Evolutionary conservation across 1,284 basidiomycete genomes (phyloP).

Genomic region (Heterobasidion irregulare): DNA sequence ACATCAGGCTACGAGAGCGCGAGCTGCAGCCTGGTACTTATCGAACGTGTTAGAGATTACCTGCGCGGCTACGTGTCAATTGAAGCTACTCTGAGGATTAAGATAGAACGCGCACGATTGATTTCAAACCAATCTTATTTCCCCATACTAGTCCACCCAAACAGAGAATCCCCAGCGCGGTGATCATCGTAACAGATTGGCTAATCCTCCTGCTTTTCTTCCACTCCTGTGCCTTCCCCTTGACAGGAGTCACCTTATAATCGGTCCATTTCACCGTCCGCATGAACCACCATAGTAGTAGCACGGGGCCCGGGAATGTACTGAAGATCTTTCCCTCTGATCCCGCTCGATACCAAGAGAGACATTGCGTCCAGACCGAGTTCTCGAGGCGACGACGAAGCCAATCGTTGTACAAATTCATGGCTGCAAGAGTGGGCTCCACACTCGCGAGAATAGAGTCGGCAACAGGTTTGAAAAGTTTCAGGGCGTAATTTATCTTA

Average conservation of each 20-base stretch:
- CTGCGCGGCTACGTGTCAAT: not conserved
- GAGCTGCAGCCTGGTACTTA: too few species aligned
- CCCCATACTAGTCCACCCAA: not conserved
- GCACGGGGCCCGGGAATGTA: conserved; percentile 29
- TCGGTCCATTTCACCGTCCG: conserved; percentile 22
- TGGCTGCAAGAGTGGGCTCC: conserved; percentile 15
- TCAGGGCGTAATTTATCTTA: conserved; percentile 28
- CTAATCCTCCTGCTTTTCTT: not conserved
- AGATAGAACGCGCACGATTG: not conserved
- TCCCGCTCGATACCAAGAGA: conserved; percentile 31
- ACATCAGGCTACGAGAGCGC: too few species aligned
- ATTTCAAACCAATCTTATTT: not conserved
- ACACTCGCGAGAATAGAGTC: conserved; percentile 6
- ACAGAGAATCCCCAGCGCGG: not conserved
- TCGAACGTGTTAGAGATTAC: too few species aligned
- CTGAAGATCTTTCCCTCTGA: conserved; percentile 23
- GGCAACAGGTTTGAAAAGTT: conserved; percentile 31
- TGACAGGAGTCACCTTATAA: conserved; percentile 11
- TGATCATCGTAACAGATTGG: not conserved
- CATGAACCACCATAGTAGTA: conserved; percentile 25
- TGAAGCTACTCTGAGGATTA: not conserved
- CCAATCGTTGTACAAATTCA: conserved; percentile 30
- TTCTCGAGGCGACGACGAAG: conserved; percentile 26
- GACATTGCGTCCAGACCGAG: conserved; percentile 30
- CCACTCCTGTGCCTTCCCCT: conserved; percentile 1